These are phyloP conservation scores for Scheffersomyces parashehatae DNA, from an alignment of 1,139 yeast species.

Conservation along the genomic window DNA sequence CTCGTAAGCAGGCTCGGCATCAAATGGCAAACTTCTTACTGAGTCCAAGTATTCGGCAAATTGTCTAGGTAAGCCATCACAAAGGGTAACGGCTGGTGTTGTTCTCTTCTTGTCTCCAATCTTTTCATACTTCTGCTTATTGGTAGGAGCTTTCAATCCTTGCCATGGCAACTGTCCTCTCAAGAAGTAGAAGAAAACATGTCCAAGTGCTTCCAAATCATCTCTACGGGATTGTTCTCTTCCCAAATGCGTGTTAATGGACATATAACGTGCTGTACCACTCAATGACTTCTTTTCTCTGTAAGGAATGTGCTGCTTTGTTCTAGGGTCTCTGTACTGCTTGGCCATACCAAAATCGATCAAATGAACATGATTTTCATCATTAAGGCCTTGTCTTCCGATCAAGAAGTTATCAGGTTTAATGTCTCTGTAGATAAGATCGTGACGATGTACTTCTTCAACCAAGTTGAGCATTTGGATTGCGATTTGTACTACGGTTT, in stretches of 20 bases:
- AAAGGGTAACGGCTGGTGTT: constrained; percentile 73
- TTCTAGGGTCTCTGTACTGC: constrained; percentile 92
- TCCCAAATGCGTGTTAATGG: constrained; percentile 95
- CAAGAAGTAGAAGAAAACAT: constrained; percentile 89
- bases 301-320: constrained; percentile 94
- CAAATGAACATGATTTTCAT: constrained; percentile 57
- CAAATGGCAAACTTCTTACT: constrained; percentile 83
- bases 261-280: constrained; percentile 98
- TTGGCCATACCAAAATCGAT: constrained; percentile 98
- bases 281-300: constrained; percentile 90
- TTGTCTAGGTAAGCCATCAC: constrained; percentile 82
- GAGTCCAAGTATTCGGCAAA: constrained; percentile 83
- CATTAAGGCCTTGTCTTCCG: constrained; percentile 63
- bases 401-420: constrained; percentile 94
- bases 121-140: constrained; percentile 93
- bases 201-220: constrained; percentile 93
- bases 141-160: constrained; percentile 96
- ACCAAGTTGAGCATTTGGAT: constrained; percentile 89
- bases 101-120: constrained; percentile 94
- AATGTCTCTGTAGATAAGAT: constrained; percentile 89
- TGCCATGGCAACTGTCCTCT: constrained; percentile 98
- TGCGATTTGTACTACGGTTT: constrained; percentile 89
- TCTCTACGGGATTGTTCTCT: constrained; percentile 95
- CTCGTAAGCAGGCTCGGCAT: constrained; percentile 93
- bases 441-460: constrained; percentile 85